phyloP scores from a whole-genome alignment of 1,284 basidiomycete species.

The Cutaneotrichosporon arboriforme region DNA sequence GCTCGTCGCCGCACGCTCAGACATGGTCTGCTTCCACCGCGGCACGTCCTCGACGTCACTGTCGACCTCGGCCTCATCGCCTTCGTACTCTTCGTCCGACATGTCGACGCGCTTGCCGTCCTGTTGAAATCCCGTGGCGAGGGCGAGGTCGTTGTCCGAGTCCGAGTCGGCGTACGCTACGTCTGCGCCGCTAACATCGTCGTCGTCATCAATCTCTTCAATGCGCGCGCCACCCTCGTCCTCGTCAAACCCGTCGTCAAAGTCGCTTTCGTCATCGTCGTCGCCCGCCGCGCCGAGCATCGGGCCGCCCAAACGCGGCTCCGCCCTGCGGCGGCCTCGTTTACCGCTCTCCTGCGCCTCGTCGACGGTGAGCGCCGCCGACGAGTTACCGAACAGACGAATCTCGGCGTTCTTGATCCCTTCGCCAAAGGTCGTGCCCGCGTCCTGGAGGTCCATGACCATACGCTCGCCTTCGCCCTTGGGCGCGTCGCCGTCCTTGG shows the following conservation, averaged over 20 bases:
- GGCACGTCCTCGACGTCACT: conserved; percentile 54
- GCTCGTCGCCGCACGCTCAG: conserved; percentile 56
- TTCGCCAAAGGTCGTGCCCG: conserved; percentile 73
- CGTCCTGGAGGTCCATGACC: conserved; percentile 95
- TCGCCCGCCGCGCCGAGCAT: conserved; percentile 44
- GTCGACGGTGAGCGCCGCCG: conserved; percentile 53
- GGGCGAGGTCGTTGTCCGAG: conserved; percentile 51
- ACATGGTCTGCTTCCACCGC: conserved; percentile 72
- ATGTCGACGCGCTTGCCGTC: conserved; percentile 48
- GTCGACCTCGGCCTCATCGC: conserved; percentile 41
- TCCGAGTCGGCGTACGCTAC: conserved; percentile 74
- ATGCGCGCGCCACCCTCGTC: conserved; percentile 22
- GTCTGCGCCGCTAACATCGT: conserved; percentile 37
- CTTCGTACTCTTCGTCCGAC: conserved; percentile 40
- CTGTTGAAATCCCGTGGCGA: conserved; percentile 46
- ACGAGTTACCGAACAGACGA: conserved; percentile 76
- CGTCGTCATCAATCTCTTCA: conserved; percentile 46
- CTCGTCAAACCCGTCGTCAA: conserved; percentile 39
- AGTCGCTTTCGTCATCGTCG: conserved; percentile 40
- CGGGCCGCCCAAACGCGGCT: conserved; percentile 34
- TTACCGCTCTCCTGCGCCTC: conserved; percentile 20
- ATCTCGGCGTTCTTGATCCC: conserved; percentile 75
- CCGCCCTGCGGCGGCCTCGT: conserved; percentile 33
- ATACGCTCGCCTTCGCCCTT: conserved; percentile 93
- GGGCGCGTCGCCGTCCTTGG: conserved; percentile 55